A percentile compares a stretch with the other conserved stretches of the same genome.
Evolutionary conservation across 2,329 filamentous ascomycete genomes (phyloP).

Genomic region (Amylocarpus encephaloides): DNA sequence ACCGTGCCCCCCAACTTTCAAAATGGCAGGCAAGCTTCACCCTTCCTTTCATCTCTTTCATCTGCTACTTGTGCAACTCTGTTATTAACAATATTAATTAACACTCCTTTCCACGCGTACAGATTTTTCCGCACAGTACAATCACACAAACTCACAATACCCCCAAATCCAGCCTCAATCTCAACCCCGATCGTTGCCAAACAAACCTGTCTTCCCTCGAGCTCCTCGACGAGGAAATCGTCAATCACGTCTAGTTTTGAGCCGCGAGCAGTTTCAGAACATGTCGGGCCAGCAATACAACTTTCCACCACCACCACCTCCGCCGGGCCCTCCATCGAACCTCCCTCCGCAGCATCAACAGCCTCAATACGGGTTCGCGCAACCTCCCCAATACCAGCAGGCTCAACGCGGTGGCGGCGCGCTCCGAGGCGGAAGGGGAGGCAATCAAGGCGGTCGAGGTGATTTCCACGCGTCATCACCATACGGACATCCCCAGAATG

Average conservation of each 20-base stretch:
- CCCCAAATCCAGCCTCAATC: background rate
- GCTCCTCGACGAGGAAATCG: background rate
- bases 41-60: slow-evolving; percentile 5
- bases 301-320: slow-evolving; percentile 32
- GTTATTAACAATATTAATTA: slow-evolving; percentile 14
- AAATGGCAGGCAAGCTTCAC: slow-evolving; percentile 15
- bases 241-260: background rate
- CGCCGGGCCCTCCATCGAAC: slow-evolving; percentile 24
- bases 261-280: slow-evolving; percentile 1
- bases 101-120: slow-evolving; percentile 11
- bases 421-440: slow-evolving; percentile 28
- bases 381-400: slow-evolving; percentile 21
- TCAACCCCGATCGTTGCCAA: background rate
- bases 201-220: background rate
- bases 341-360: slow-evolving; percentile 20
- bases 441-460: slow-evolving; percentile 26
- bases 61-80: background rate
- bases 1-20: slow-evolving; percentile 4
- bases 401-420: slow-evolving; percentile 27
- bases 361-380: slow-evolving; percentile 10
- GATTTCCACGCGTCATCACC: slow-evolving; percentile 25
- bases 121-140: slow-evolving; percentile 3
- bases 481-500: slow-evolving; percentile 24
- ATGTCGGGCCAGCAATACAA: slow-evolving; percentile 32
- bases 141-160: background rate